phyloP scores from a whole-genome alignment of 805 yeast genomes.

The Torulaspora delbrueckii region DNA sequence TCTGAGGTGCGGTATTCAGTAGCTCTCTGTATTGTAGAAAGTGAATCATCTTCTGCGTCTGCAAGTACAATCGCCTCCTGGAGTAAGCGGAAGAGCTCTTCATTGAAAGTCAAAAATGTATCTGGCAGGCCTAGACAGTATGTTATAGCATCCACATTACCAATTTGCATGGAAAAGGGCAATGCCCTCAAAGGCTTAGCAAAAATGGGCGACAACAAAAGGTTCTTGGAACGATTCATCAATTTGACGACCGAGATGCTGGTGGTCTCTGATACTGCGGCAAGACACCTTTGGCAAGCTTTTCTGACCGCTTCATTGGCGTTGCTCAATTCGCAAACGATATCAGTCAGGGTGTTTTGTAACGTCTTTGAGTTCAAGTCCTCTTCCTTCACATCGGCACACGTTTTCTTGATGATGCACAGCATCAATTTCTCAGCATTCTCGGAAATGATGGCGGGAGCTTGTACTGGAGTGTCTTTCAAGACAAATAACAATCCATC shows the following conservation, averaged over 20 bases:
- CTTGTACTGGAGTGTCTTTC: constrained; percentile 84
- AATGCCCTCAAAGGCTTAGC: constrained; percentile 94
- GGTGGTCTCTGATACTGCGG: constrained; percentile 64
- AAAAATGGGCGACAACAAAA: constrained; percentile 86
- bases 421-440: constrained; percentile 66
- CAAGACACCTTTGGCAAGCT: constrained; percentile 69
- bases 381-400: constrained; percentile 53
- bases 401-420: constrained; percentile 61
- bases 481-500: constrained; percentile 85
- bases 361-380: constrained; percentile 62
- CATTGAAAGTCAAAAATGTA: constrained; percentile 79
- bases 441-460: constrained; percentile 71
- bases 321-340: constrained; percentile 89
- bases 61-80: constrained; percentile 90
- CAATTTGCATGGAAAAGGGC: constrained; percentile 98
- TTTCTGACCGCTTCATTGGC: constrained; percentile 78
- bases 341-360: constrained; percentile 76
- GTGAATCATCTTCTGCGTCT: constrained; percentile 95
- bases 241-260: constrained; percentile 65
- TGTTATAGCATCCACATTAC: constrained; percentile 95
- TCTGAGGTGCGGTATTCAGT: constrained; percentile 84
- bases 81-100: constrained; percentile 77
- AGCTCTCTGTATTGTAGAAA: constrained; percentile 80
- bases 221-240: constrained; percentile 76
- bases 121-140: constrained; percentile 79